A percentile compares a stretch with the other conserved stretches of the same genome.
These are phyloP conservation scores for Mucor mucedo DNA, from an alignment of 371 early-diverging fungal genomes.

Conservation along the genomic window DNA sequence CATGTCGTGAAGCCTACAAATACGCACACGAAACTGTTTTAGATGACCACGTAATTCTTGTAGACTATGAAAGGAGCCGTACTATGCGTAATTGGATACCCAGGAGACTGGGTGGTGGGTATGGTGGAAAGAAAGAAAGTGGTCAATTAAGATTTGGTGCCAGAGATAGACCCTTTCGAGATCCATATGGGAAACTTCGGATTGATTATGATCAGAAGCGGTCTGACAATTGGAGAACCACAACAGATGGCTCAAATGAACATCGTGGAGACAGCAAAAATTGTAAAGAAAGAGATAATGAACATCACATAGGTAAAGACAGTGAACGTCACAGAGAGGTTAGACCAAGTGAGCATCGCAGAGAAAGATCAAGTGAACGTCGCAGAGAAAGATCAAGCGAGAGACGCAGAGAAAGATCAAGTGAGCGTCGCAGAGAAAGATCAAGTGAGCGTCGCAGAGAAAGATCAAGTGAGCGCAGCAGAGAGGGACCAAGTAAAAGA, in stretches of 20 bases:
- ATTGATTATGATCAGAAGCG: constrained; percentile 6
- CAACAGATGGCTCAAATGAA: no score
- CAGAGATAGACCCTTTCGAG: constrained; percentile 60
- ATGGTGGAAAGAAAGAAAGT: constrained; percentile 65
- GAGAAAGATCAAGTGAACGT: no score
- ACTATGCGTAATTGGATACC: constrained; percentile 65
- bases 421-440: no score
- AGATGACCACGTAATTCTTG: constrained; percentile 52
- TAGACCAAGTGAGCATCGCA: no score
- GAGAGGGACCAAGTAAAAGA: background rate
- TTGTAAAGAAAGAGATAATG: no score
- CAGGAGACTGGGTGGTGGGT: constrained; percentile 66
- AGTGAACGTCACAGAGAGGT: no score
- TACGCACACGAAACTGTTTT: constrained; percentile 41
- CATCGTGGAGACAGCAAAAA: no score
- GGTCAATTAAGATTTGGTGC: constrained; percentile 70
- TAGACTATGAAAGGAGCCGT: constrained; percentile 64
- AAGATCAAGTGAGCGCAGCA: background rate
- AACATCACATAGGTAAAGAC: no score
- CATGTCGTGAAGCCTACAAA: constrained; percentile 52
- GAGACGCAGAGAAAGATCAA: no score
- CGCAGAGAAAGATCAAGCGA: no score
- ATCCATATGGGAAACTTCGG: background rate
- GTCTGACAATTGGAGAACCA: constrained; percentile 2
- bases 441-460: no score